phyloP scores from a whole-genome alignment of 345 rosid genomes.

The Lumnitzera littorea region DNA sequence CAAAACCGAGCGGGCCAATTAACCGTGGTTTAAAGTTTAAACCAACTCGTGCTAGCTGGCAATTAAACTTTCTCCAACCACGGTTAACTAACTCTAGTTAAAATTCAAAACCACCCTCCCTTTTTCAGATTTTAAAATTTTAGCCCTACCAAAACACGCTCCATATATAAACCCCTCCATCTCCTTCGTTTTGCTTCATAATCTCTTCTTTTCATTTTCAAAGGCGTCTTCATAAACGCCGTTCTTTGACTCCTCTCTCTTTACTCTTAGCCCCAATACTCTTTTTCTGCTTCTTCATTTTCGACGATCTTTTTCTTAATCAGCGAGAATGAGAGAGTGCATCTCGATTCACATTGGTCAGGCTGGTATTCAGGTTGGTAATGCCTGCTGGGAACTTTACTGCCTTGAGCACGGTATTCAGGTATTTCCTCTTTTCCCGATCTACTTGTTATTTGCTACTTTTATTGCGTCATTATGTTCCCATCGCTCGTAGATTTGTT shows the following conservation, averaged over 20 bases:
- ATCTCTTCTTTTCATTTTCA: not conserved
- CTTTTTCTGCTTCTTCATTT: not conserved
- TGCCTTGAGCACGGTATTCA: conserved; percentile 49
- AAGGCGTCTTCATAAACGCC: conserved; percentile 61
- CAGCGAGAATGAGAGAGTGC: conserved; percentile 42
- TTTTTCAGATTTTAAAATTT: no score
- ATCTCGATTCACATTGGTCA: conserved; percentile 50
- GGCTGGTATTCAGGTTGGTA: conserved; percentile 61
- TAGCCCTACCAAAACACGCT: no score
- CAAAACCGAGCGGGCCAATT: conserved; percentile 17
- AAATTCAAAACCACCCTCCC: not conserved
- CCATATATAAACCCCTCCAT: no score
- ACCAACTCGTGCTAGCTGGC: not conserved
- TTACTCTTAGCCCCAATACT: not conserved
- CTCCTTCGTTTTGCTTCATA: no score
- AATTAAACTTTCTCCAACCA: conserved; percentile 11
- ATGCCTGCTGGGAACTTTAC: conserved; percentile 56
- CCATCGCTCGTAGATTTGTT: not conserved
- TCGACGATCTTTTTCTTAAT: not conserved
- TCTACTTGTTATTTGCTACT: no score
- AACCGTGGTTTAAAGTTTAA: conserved; percentile 13
- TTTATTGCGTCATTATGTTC: not conserved
- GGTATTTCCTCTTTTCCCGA: conserved; percentile 13
- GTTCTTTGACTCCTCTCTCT: not conserved
- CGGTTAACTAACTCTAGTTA: conserved; percentile 22